Percentiles rank a stretch among this genome's conserved stretches.
Conservation (phyloP, 2,329 filamentous ascomycete species). For the Ceratocystis cacaofunesta region DNA sequence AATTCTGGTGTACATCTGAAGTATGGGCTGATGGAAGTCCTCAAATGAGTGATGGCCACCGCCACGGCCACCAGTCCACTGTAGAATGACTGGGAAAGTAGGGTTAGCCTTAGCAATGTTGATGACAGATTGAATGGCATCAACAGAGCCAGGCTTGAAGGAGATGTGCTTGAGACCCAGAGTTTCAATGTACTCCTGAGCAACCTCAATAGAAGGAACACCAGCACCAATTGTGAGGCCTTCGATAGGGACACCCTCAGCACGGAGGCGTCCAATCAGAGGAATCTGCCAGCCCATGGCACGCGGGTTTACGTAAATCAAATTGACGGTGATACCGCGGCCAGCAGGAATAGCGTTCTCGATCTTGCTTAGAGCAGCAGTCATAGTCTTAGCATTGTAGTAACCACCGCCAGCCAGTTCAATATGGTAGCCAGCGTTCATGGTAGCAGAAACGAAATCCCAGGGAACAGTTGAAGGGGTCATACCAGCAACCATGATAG, state of each 20-base stretch:
- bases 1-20: conserved; percentile 83
- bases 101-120: conserved; percentile 93
- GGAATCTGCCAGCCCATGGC: conserved; percentile 92
- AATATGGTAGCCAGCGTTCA: conserved; percentile 91
- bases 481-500: conserved; percentile 87
- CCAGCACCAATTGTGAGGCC: conserved; percentile 85
- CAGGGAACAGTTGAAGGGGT: conserved; percentile 77
- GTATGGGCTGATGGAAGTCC: conserved; percentile 83
- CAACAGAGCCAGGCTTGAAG: conserved; percentile 84
- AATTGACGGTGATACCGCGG: conserved; percentile 74
- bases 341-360: conserved; percentile 71
- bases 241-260: conserved; percentile 80
- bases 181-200: conserved; percentile 86
- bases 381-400: conserved; percentile 71
- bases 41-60: conserved; percentile 92
- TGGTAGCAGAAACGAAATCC: conserved; percentile 83
- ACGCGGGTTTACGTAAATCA: conserved; percentile 81
- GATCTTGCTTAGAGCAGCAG: conserved; percentile 67
- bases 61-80: conserved; percentile 90
- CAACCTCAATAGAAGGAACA: conserved; percentile 84
- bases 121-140: conserved; percentile 77
- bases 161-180: conserved; percentile 83
- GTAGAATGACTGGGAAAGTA: conserved; percentile 77
- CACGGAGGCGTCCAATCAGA: conserved; percentile 60
- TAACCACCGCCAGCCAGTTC: conserved; percentile 84